phyloP scores from a whole-genome alignment of 441 rosid genomes.

The California macrophylla region DNA sequence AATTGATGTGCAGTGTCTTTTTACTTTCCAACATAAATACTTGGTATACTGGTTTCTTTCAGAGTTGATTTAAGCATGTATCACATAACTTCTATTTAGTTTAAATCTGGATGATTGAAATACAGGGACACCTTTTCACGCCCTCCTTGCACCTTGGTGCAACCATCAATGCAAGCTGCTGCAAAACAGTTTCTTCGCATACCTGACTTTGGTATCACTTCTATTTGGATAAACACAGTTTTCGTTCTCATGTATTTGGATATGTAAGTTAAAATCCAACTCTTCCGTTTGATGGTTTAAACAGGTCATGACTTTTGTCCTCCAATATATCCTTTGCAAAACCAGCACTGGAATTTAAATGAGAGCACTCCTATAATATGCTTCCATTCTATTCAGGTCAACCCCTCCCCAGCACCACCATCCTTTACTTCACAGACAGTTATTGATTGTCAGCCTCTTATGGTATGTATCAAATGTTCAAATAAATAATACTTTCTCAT shows the following conservation, averaged over 20 bases:
- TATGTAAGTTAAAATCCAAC: constrained; percentile 17
- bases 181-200: constrained; percentile 34
- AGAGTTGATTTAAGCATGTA: neutral
- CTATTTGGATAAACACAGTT: constrained; percentile 8
- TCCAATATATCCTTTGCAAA: constrained; percentile 76
- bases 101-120: constrained; percentile 24
- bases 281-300: constrained; percentile 16
- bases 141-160: constrained; percentile 81
- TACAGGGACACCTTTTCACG: constrained; percentile 86
- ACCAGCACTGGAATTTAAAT: constrained; percentile 50
- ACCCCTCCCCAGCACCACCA: constrained; percentile 86
- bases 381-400: constrained; percentile 75
- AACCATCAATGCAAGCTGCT: constrained; percentile 65
- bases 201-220: constrained; percentile 76
- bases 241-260: neutral
- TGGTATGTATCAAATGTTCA: constrained; percentile 40
- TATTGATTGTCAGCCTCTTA: constrained; percentile 80
- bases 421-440: constrained; percentile 71
- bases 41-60: neutral
- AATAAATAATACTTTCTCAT: constrained; percentile 10
- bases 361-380: constrained; percentile 65
- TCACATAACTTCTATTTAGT: neutral
- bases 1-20: neutral
- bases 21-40: neutral
- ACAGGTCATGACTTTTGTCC: constrained; percentile 76